Evolutionary conservation across 805 yeast genomes (phyloP).

Genomic region (Candida oleophila): DNA sequence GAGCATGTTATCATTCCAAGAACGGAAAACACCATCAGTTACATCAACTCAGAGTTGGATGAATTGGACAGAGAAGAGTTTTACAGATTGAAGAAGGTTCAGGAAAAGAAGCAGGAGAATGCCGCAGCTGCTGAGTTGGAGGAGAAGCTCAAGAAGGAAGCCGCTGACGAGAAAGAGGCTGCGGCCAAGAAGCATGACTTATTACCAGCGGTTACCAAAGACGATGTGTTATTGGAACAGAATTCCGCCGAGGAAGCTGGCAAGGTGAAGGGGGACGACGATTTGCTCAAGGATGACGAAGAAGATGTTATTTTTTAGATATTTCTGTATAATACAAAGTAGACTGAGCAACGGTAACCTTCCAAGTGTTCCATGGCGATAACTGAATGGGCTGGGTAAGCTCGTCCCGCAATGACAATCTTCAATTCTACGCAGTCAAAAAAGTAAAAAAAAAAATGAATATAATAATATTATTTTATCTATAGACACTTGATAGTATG

Average conservation of each 20-base stretch:
- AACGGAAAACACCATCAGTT: constrained; percentile 89
- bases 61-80: constrained; percentile 98
- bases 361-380: too few relatives aligned
- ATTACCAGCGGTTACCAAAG: background rate
- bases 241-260: constrained; percentile 12
- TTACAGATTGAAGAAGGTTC: constrained; percentile 93
- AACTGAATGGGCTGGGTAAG: too few relatives aligned
- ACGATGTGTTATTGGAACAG: constrained; percentile 9
- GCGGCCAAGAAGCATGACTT: constrained; percentile 10
- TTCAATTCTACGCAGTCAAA: background rate
- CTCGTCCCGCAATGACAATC: too few relatives aligned
- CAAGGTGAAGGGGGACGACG: constrained; percentile 33
- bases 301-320: constrained; percentile 47
- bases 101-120: constrained; percentile 87
- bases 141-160: constrained; percentile 26
- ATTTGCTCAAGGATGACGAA: constrained; percentile 40
- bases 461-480: too few relatives aligned
- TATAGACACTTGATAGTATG: too few relatives aligned
- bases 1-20: constrained; percentile 98
- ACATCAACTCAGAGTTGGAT: constrained; percentile 94
- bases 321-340: too few relatives aligned
- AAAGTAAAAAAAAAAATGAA: background rate
- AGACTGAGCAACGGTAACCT: too few relatives aligned
- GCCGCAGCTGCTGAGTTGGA: constrained; percentile 64
- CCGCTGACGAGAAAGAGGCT: constrained; percentile 10